Base-by-base conservation (phyloP, 108 stramenopile genomes). In the Nitzschia palea region DNA sequence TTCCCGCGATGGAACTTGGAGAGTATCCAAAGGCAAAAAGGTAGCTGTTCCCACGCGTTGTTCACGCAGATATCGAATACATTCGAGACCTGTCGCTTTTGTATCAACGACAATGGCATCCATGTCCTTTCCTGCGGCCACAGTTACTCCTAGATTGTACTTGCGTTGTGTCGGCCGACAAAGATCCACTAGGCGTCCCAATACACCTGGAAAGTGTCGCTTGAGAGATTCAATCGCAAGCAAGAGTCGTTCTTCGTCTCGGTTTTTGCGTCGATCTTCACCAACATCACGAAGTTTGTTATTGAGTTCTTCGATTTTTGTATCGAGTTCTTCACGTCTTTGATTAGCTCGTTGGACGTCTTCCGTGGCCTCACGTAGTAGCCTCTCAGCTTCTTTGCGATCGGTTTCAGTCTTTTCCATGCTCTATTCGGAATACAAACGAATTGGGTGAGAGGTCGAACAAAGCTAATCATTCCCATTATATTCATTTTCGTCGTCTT, bases 91-190 rank as follows among this genome's bases (percentile, higher is more conserved):
- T 34, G 88, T 96, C 57, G 78, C 55, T 63, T 85, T 81, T 1
- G 96, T 95, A 68, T 98, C 98, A 22, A 99, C 98, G 34, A 98
- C 98, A 59, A 99, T 89, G 47, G 93, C 87, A 62, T 98, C 98
- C 96, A 97, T 96, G 76, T 96, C 88, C 71, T 96, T 95, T 29
- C 98, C 98, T 17, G 82, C 95, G 35, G 97, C 99, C n/a, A 97
- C 95, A 6, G 96, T 93, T 40, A 99, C 95, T 43, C 97, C 98
- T 37, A 96, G 70, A 68, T 94, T 87, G 85, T 85, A 98, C 42
- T 91, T 60, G 30, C 90, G 68, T 73, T 94, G 91, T n/a, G 87
- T 83, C 9, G 99, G 99, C 37, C 85, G 86, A 81, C 96, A 97
- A 26, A 99, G 80, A 77, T 98, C 97, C 33, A 95, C 96, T 33